Evolutionary conservation across 2,329 filamentous ascomycete species (phyloP), one percentile per base, ranked within the genome.

Genomic region (Diaporthe eres): DNA sequence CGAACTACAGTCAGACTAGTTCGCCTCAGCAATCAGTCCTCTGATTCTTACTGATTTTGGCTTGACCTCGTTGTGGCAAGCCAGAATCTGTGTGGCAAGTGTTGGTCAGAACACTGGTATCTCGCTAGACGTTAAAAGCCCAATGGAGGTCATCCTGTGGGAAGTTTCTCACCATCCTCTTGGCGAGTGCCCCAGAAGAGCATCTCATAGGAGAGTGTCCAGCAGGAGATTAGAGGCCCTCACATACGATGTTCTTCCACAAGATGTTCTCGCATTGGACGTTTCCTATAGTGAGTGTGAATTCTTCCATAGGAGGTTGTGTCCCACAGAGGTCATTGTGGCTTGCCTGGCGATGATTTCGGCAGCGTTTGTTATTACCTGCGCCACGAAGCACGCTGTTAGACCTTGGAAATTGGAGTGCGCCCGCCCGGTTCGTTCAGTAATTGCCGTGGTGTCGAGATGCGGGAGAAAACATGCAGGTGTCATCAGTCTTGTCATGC

Each of bases 401-500:
- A 9, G 47, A 25, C 37, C 37, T 63, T 15, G 60, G 58, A 8
- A 15, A 60, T n/a, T 31, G 8, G 60, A 25, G 31, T 4, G 13
- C 47, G 31, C 2, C 7, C 15, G 5, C 28, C 42, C 9, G 28
- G 63, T 51, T 31, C 44, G 51, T 25, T 44, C 28, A 67, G 31
- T 22, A 70, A 70, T 13, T 53, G 65, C 65, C 65, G 49, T 55
- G 65, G 22, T 28, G 25, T 68, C 47, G 65, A 55, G 34, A 19
- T 39, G n/a, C n/a, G 47, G 49, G 49, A 70, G 8, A 55, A 31
- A 2, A 53, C 65, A 70, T 55, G 65, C 49, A 70, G 65, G 47
- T 39, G 13, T 68, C 63, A 37, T 68, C 47, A 68, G 63, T 68
- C 19, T 39, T 42, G 63, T 28, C 63, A 53, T 68, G 63, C 47